Base-by-base conservation (phyloP, 768 basidiomycete species). In the Kwoniella bestiolae region DNA sequence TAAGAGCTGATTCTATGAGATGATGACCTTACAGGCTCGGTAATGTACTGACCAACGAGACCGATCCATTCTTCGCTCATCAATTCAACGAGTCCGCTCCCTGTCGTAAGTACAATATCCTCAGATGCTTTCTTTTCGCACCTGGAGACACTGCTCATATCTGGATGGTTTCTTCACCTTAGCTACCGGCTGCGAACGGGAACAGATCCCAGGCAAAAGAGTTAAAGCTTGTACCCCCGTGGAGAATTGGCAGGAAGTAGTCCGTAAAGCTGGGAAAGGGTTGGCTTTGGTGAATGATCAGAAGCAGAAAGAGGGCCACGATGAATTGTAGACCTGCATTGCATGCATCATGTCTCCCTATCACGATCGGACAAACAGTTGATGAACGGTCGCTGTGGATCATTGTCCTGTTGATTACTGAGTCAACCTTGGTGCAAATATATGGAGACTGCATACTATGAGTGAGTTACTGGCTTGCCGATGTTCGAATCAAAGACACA, bases 31-130 rank as follows among this genome's bases (percentile, higher is more conserved):
- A 23, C 18, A 69, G 67, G 67, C 61, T 70, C 12, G 69, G 69
- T 5, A 71, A 69, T 29, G 45, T 71, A 58, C 47, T 71, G 32
- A 71, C 67, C 21, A 69, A 71, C 63, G 70, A 71, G 64, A 71
- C 70, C n/a, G 70, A 71, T 44, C 38, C 56, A 2, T 59, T 71
- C 49, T 71, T 71, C 44, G 55, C 38, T 3, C 70, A 71, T 63
- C 70, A 71, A 34, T 71, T 68, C 64, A 71, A 71, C 46, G 70
- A 71, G 32, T 51, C 63, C 11, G 67, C 70, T 14, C 34, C 70
- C 0, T 71, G 70, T 65, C 70, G 70, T 71, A 55, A 62, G 67
- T 66, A 4, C 25, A 52, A 34, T 32, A 41, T 23, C 8, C 25
- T 16, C 29, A 52, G 29, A 57, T 56, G n/a, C 41, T 44, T 44